Base-by-base conservation (phyloP, 2,329 filamentous ascomycete species). In the Fusarium scirpi region DNA sequence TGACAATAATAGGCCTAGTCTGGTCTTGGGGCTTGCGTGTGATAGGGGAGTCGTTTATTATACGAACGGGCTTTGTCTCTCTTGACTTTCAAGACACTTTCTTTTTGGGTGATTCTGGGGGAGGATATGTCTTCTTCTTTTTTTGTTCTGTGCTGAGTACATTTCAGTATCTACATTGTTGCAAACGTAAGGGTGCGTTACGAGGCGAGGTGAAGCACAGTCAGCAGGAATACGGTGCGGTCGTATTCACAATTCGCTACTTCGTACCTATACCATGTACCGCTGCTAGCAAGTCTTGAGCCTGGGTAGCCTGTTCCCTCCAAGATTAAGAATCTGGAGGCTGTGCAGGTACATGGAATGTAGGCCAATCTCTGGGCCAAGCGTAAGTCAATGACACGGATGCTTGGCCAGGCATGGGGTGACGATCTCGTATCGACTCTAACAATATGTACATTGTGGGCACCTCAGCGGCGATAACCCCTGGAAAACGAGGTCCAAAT, bases 401-500 rank as follows among this genome's bases (percentile, higher is more conserved):
- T 61, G 58, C 55, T 47, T 43, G 60, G 57, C 34, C 45, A 25
- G 53, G 32, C 60, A 67, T 63, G 62, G 69, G 74, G 57, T 66
- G 54, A 58, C 55, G 67, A 69, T 70, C 76, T 77, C 76, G 76
- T 76, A 77, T 76, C 69, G 63, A 57, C 67, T 53, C 71, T 77
- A 77, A 73, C 75, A 77, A 52, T n/a, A 63, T 58, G 43, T 75
- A 73, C 73, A 45, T 58, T 38, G 60, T 65, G 62, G 62, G 45
- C 46, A 49, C 45, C 60, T 46, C 45, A 52, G 60, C 45, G 46
- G 41, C 62, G 29, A 65, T 29, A 41, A 20, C 62, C 62, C 62
- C 62, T 65, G 60, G 62, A 60, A 40, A 54, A 52, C 34, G 18
- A 58, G 32, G 30, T 58, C 57, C 51, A 56, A 71, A 61, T 54